phyloP scores from a whole-genome alignment of 2,329 filamentous ascomycete genomes.

The Aspergillus sp. region DNA sequence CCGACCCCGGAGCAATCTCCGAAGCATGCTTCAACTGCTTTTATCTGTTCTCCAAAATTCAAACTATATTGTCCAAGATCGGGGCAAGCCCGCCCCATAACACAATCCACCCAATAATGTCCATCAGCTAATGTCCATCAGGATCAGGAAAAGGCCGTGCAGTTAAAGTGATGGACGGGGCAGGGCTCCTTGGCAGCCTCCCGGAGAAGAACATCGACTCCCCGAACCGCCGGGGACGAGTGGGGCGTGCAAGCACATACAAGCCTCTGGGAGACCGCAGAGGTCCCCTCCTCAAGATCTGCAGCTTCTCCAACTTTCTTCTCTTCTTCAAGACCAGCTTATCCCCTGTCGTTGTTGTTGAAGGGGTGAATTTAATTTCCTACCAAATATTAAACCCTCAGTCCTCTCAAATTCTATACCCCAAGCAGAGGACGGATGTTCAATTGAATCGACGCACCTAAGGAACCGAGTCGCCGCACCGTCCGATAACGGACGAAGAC shows the following conservation, averaged over 20 bases:
- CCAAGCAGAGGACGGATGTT: background rate
- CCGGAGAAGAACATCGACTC: conserved; percentile 2
- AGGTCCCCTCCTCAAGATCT: conserved; percentile 8
- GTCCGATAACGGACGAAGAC: conserved; percentile 17
- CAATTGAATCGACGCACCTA: background rate
- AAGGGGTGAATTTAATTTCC: background rate
- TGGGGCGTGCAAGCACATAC: background rate
- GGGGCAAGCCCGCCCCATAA: too few species aligned
- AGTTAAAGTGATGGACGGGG: too few species aligned
- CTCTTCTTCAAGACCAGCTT: background rate
- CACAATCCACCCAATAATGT: too few species aligned
- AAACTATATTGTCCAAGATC: too few species aligned
- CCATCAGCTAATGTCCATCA: too few species aligned
- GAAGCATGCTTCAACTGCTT: too few species aligned
- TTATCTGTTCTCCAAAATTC: too few species aligned
- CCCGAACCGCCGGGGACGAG: conserved; percentile 1
- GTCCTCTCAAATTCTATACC: background rate
- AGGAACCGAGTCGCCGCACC: background rate
- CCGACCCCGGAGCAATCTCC: too few species aligned
- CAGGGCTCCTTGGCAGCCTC: background rate
- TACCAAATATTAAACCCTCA: background rate
- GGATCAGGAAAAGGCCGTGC: too few species aligned
- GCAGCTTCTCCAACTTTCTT: conserved; percentile 6
- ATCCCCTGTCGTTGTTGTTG: background rate
- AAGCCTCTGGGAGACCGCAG: background rate